phyloP scores from a whole-genome alignment of 1,139 yeast genomes.

The Taiozyma sp. region DNA sequence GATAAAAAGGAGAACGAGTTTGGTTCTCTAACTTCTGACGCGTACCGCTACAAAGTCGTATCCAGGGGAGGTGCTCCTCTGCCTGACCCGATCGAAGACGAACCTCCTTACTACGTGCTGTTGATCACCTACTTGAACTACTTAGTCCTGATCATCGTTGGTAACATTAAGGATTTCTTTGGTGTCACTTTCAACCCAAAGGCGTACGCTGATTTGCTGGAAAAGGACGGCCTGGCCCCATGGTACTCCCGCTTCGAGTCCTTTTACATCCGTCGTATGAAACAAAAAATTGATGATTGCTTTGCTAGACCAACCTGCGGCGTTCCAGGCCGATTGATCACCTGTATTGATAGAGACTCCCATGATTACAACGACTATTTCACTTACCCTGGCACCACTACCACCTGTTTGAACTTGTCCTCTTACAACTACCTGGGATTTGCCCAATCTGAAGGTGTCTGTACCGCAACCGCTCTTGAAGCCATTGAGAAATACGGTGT shows the following conservation, averaged over 20 bases:
- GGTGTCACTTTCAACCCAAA: conserved; percentile 71
- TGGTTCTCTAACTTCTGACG: conserved; percentile 55
- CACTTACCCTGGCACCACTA: conserved; percentile 68
- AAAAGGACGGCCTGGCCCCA: conserved; percentile 91
- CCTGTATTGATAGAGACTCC: conserved; percentile 72
- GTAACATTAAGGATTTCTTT: conserved; percentile 86
- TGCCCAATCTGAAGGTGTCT: conserved; percentile 90
- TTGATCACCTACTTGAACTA: conserved; percentile 83
- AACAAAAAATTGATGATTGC: conserved; percentile 88
- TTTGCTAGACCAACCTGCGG: conserved; percentile 95
- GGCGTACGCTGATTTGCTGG: conserved; percentile 62
- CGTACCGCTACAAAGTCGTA: conserved; percentile 52
- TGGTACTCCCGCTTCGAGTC: conserved; percentile 93
- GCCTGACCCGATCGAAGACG: conserved; percentile 64
- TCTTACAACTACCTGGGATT: conserved; percentile 95
- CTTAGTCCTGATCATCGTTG: conserved; percentile 76
- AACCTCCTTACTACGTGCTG: conserved; percentile 80
- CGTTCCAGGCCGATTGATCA: conserved; percentile 91
- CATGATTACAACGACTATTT: conserved; percentile 53
- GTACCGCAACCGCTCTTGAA: conserved; percentile 76
- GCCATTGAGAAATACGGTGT: conserved; percentile 68
- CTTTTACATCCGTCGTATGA: conserved; percentile 88
- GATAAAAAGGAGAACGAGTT: conserved; percentile 60
- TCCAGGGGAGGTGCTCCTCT: conserved; percentile 45
- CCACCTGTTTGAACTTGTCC: conserved; percentile 79